Base-by-base conservation (phyloP, 257 asterid species). In the Salvia miltiorrhiza region DNA sequence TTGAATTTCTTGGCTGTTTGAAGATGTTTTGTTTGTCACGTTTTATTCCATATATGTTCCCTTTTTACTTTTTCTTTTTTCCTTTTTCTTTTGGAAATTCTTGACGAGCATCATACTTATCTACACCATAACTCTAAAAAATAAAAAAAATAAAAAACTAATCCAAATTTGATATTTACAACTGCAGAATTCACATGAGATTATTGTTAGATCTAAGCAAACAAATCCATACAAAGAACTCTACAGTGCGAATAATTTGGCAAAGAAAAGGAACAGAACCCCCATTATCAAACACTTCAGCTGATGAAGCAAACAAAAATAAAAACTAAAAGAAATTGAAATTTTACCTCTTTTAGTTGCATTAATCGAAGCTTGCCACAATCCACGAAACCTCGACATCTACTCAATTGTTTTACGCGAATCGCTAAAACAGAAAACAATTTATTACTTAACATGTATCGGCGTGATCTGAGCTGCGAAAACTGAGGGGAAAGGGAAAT, bases 311-410 rank as follows among this genome's bases (percentile, higher is more conserved):
- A 2, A 24, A 23, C 14, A 43, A n/a, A n/a, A n/a, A n/a, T n/a
- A n/a, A n/a, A n/a, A n/a, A n/a, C n/a, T n/a, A n/a, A 28, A 24
- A 5, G 40, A 26, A 52, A 49, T 9, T 50, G 16, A 58, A 37
- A 5, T 9, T 7, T 33, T 73, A 90, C 97, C 96, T 85, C 81
- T 83, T 85, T 73, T 92, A 41, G 96, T 92, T 14, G 98, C 97
- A 82, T 73, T 80, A 33, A 86, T 62, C 9, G 98, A 88, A 75
- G 93, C 84, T 81, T 90, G 93, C 90, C 73, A 75, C 43, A 92
- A 59, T 43, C 83, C 72, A 48, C 97, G 96, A 77, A 92, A 85
- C 80, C 91, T 85, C 6, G 96, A 88, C 98, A 92, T 92, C 61
- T 43, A 48, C 65, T 60, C 35, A 26, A 54, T 14, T 41, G 9